Percentiles rank a stretch among this genome's conserved stretches.
phyloP scores from a whole-genome alignment of 495 filamentous ascomycete genomes.

The Sabuloglossum arenarium region DNA sequence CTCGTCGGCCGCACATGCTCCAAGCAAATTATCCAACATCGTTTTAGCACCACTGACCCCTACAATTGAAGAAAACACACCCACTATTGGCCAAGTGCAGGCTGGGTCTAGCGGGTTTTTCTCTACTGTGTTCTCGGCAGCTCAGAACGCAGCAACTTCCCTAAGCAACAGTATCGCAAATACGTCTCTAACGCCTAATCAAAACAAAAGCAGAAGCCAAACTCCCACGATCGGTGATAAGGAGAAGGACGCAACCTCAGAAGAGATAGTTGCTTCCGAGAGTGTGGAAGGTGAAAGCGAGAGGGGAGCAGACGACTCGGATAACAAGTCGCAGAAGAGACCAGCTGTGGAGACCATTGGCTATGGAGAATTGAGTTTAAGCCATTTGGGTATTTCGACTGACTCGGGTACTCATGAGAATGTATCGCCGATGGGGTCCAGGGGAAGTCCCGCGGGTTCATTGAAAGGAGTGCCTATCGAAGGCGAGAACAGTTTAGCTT shows the following conservation, averaged over 20 bases:
- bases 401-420: slow-evolving; percentile 10
- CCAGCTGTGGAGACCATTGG: slow-evolving; percentile 79
- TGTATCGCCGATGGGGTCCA: slow-evolving; percentile 1
- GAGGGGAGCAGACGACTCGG: slow-evolving; percentile 2
- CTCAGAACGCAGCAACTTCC: slow-evolving; percentile 81
- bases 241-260: not conserved
- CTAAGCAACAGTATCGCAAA: slow-evolving; percentile 64
- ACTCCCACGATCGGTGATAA: not conserved
- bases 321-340: slow-evolving; percentile 26
- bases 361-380: slow-evolving; percentile 68
- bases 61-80: slow-evolving; percentile 40
- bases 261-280: not conserved
- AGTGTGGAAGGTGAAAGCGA: slow-evolving; percentile 13
- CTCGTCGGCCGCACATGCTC: slow-evolving; percentile 36
- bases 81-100: slow-evolving; percentile 16
- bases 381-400: slow-evolving; percentile 53
- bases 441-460: not conserved
- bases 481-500: not conserved
- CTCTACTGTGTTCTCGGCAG: slow-evolving; percentile 75
- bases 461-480: not conserved
- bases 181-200: slow-evolving; percentile 21
- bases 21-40: slow-evolving; percentile 76
- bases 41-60: slow-evolving; percentile 51
- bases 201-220: not conserved
- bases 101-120: slow-evolving; percentile 47